A percentile compares a stretch with the other conserved stretches of the same genome.
These are phyloP conservation scores for Arxiozyma slooffiae DNA, from an alignment of 1,139 yeast species.

Conservation along the genomic window DNA sequence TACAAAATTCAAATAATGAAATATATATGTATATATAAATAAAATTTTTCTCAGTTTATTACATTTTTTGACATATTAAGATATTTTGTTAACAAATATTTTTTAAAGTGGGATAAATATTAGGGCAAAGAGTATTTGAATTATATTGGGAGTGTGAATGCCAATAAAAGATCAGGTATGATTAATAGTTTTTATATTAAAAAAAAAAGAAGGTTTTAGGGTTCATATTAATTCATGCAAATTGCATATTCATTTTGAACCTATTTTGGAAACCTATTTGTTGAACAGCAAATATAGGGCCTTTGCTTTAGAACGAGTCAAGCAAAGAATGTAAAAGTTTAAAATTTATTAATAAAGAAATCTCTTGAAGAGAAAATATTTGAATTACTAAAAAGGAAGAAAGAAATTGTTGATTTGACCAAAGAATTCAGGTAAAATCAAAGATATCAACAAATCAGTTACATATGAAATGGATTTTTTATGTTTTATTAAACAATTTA, in stretches of 20 bases:
- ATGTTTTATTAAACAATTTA: conserved; percentile 53
- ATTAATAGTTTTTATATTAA: conserved; percentile 57
- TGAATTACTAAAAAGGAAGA: conserved; percentile 63
- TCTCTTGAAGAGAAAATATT: conserved; percentile 84
- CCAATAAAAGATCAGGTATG: conserved; percentile 51
- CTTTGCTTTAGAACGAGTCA: conserved; percentile 93
- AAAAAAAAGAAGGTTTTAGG: conserved; percentile 53
- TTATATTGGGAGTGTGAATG: conserved; percentile 76
- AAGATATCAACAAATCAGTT: conserved; percentile 54
- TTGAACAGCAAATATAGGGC: conserved; percentile 93
- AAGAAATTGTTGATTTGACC: conserved; percentile 68
- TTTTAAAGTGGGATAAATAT: conserved; percentile 18
- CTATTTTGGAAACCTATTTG: conserved; percentile 97
- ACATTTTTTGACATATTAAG: conserved; percentile 62
- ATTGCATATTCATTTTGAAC: conserved; percentile 79
- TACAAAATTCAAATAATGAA: conserved; percentile 40
- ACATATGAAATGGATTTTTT: conserved; percentile 65
- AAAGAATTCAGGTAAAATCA: conserved; percentile 68
- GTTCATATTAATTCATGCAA: conserved; percentile 82
- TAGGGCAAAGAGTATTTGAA: conserved; percentile 41
- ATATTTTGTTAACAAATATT: conserved; percentile 40
- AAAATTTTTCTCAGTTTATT: conserved; percentile 82
- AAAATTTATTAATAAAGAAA: conserved; percentile 52
- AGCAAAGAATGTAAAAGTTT: conserved; percentile 59
- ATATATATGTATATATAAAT: conserved; percentile 66